phyloP scores from a whole-genome alignment of 768 basidiomycete genomes.

The Lentinula sp. region DNA sequence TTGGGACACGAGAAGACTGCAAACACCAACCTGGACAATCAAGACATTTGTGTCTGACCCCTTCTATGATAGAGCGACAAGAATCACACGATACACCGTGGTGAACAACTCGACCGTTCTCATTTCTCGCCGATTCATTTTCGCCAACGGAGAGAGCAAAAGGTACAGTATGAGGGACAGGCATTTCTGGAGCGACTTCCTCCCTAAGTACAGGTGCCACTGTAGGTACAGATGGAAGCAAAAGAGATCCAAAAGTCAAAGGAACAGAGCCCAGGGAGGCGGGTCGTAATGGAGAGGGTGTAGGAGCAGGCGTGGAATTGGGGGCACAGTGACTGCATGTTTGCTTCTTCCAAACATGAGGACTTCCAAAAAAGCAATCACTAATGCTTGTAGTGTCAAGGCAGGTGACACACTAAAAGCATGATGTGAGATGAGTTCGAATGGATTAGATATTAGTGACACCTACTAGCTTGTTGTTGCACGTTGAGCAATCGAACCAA shows the following conservation, averaged over 20 bases:
- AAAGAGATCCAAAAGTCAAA: not conserved
- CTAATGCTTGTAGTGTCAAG: conserved; percentile 9
- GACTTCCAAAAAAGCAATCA: conserved; percentile 19
- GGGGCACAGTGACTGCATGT: conserved; percentile 12
- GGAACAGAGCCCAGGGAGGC: conserved; percentile 1
- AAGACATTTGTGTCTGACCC: conserved; percentile 74
- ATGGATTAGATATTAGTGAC: conserved; percentile 2
- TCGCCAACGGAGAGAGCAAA: not conserved
- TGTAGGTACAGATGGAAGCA: conserved; percentile 2
- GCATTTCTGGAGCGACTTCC: not conserved
- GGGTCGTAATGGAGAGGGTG: conserved; percentile 1
- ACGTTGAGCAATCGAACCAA: conserved; percentile 31
- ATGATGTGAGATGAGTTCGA: conserved; percentile 5
- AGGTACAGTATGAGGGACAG: not conserved
- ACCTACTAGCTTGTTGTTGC: conserved; percentile 30
- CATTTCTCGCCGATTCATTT: not conserved
- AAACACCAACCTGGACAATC: conserved; percentile 56
- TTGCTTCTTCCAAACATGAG: conserved; percentile 23
- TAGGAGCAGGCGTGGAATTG: conserved; percentile 8
- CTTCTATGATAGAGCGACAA: conserved; percentile 53
- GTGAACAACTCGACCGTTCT: conserved; percentile 38
- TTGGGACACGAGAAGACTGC: not conserved
- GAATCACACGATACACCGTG: conserved; percentile 57
- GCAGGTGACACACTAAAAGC: conserved; percentile 27
- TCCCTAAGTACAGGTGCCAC: not conserved